These are phyloP conservation scores for Boletellus ananiceps DNA, from an alignment of 768 basidiomycete species.

Conservation along the genomic window DNA sequence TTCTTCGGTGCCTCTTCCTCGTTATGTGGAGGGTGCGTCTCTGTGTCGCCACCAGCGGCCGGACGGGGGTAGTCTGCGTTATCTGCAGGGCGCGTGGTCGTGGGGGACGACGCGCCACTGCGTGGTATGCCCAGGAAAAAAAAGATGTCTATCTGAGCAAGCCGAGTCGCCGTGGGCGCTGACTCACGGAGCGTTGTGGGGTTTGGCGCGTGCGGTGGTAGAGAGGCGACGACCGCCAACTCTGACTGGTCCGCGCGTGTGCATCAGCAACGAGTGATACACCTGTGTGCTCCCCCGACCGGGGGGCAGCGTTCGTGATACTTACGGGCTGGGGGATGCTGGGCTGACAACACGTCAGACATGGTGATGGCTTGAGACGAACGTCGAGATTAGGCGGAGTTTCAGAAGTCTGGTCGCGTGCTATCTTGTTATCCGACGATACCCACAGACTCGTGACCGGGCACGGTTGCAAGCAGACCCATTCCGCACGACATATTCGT, in stretches of 20 bases:
- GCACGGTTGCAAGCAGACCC: too few relatives aligned
- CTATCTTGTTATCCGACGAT: background rate
- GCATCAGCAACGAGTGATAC: background rate
- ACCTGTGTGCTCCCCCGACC: too few relatives aligned
- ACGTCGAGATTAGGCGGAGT: conserved; percentile 12
- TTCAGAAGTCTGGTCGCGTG: conserved; percentile 8
- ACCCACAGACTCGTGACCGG: too few relatives aligned
- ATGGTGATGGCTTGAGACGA: conserved; percentile 13
- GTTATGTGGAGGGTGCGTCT: conserved; percentile 34
- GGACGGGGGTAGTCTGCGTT: conserved; percentile 52
- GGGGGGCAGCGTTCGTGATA: background rate
- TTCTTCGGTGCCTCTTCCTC: conserved; percentile 47
- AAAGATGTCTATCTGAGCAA: background rate
- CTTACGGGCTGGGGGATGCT: conserved; percentile 50
- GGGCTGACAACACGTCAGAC: conserved; percentile 27
- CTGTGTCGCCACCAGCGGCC: conserved; percentile 30
- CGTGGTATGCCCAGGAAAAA: too few relatives aligned
- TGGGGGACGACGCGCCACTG: conserved; percentile 1
- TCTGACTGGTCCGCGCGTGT: conserved; percentile 22
- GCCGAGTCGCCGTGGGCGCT: background rate
- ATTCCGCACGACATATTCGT: too few relatives aligned
- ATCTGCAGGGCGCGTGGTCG: conserved; percentile 19
- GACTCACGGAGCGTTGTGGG: conserved; percentile 33
- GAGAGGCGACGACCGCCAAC: conserved; percentile 54
- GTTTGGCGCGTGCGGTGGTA: conserved; percentile 36